Base-by-base conservation (phyloP, 495 filamentous ascomycete genomes). In the Ramalina intermedia region DNA sequence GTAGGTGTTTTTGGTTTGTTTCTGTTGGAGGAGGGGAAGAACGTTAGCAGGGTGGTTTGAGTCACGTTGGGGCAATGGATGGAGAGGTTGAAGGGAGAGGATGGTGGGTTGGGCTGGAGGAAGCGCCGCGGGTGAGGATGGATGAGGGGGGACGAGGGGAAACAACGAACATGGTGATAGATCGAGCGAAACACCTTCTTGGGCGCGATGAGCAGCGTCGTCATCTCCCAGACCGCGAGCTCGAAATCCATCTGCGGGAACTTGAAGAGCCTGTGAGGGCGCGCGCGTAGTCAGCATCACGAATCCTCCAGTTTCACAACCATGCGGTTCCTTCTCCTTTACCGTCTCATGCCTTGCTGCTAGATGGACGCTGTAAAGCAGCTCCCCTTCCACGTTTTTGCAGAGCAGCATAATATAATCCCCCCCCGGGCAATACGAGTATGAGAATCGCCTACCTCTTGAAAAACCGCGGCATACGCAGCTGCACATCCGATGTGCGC, bases 181-280 rank as follows among this genome's bases (percentile, higher is more conserved):
- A 85, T 82, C 24, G 78, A 80, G 53, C 81, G 66, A 61, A 86
- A 85, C 47, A 86, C 82, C 58, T 83, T 84, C 67, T 85, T 85
- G 0, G 82, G 82, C 36, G 81, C 79, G 53, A 84, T 78, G 54
- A 86, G 69, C 44, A 86, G 67, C 49, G 70, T 74, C 47, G 77
- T 81, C 82, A 86, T 86, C 63, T 86, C 82, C 82, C 82, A 86
- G 53, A 82, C 77, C 9, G 82, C 82, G 77, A 84, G 82, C 52
- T 81, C 77, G 64, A 81, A 81, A 61, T 81, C 77, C 77, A 81
- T 81, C 52, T 81, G 77, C 18, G 77, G 77, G 54, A 80, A 80
- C 58, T 81, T 81, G 65, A 80, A 79, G 45, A 81, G 61, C 43
- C 77, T 76, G 37, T 29, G 27, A 9, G 9, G 5, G 6, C 27